Evolutionary conservation across 192 early-diverging fungal genomes (phyloP), one percentile per base, ranked within the genome.

Genomic region (Dissophora globulifera): DNA sequence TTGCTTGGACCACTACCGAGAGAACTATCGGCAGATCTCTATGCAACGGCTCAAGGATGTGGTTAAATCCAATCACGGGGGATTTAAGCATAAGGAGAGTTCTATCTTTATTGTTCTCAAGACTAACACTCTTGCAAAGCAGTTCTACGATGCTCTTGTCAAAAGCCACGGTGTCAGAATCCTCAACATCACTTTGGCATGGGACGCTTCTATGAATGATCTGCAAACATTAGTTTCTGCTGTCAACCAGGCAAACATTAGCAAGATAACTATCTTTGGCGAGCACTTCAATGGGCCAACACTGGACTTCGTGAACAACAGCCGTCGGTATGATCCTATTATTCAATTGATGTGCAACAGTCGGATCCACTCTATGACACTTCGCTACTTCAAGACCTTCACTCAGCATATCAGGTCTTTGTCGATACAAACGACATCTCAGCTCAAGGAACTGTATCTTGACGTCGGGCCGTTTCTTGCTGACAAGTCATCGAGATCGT

Each of bases 121-220:
- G 4, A 29, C 61, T 12, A 42, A 22, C 2, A 52, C 50, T 0
- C 38, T 42, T 8, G 61, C 49, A 2, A 50, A 52, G 17, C 31
- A 49, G 5, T 62, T 62, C 25, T 62, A 62, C 23, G 20, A 49
- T 1, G 61, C 40, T 2, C 1, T 62, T 23, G 49, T 52, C 29
- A 17, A 52, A 2, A 38, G 49, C 0, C 61, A 15, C 10, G 23
- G 61, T 4, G 19, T 62, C 22, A 48, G 52, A 23, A 50, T 42
- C 19, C 32, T 62, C 22, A 25, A 50, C 19, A n/a, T 62, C 0
- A 27, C 22, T 17, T n/a, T 62, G 2, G 22, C 3, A 13, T 62
- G 61, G 48, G 50, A 62, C 25, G 61, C 50, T 10, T 29, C 49
- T 30, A 38, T 42, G 48, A 25, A 49, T 2, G 61, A 62, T 29